phyloP scores from a whole-genome alignment of 306 rosid genomes.

The Quercus dentata region DNA sequence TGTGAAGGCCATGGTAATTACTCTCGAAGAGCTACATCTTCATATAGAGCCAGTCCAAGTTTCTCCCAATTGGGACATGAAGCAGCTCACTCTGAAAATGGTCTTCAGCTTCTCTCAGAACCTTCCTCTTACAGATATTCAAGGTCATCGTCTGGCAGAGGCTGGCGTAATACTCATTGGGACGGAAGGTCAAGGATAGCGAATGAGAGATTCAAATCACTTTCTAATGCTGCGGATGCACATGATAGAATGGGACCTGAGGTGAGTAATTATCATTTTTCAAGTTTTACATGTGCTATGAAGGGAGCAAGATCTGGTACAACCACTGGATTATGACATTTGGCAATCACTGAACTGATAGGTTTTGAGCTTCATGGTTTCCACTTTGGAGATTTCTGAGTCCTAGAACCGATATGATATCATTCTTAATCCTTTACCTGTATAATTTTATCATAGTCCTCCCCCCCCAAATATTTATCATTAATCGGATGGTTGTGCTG shows the following conservation, averaged over 20 bases:
- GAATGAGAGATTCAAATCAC: background rate
- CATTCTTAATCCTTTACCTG: too few relatives aligned
- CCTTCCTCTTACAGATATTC: background rate
- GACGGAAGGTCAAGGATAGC: slow-evolving; percentile 1
- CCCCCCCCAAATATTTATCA: background rate
- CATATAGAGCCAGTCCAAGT: background rate
- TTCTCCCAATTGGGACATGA: background rate
- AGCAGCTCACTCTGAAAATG: background rate
- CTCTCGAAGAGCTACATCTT: background rate
- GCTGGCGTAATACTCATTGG: background rate
- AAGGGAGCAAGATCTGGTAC: background rate
- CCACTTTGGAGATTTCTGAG: background rate
- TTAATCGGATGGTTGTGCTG: background rate
- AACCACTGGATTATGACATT: background rate
- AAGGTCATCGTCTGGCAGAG: slow-evolving; percentile 10
- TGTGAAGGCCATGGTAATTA: background rate
- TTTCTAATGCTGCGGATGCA: background rate
- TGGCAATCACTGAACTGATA: background rate
- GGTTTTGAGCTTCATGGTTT: too few relatives aligned
- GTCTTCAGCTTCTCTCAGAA: background rate
- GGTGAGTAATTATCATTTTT: background rate
- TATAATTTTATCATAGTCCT: too few relatives aligned
- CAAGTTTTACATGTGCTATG: background rate
- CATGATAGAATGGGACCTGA: background rate
- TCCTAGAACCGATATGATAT: background rate